Conservation (phyloP, 176 grass and related monocot genomes). For the Rhynchospora breviuscula region DNA sequence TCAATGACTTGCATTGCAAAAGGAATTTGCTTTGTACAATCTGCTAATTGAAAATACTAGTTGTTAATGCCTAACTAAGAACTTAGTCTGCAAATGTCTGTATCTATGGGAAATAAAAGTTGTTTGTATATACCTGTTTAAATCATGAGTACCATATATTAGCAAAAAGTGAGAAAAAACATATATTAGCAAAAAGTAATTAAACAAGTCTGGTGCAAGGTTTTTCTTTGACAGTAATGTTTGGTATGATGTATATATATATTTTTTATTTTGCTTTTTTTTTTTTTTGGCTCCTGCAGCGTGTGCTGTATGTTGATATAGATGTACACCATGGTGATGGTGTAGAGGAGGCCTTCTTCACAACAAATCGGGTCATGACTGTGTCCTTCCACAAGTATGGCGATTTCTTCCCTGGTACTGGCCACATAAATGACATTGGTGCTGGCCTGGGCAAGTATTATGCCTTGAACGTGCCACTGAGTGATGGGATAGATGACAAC, state of each 20-base stretch:
- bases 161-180: not conserved
- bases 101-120: not conserved
- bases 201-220: not conserved
- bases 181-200: not conserved
- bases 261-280: not conserved
- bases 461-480: slow-evolving; percentile 77
- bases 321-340: slow-evolving; percentile 98
- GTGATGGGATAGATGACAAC: slow-evolving; percentile 82
- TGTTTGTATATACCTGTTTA: not conserved
- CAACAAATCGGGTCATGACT: slow-evolving; percentile 85
- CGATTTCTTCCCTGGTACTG: slow-evolving; percentile 88
- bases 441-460: slow-evolving; percentile 62
- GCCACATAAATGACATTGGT: slow-evolving; percentile 67
- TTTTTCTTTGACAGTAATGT: not conserved
- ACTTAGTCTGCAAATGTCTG: not conserved
- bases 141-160: not conserved
- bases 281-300: slow-evolving; percentile 38
- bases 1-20: not conserved
- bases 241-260: not conserved
- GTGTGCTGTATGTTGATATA: slow-evolving; percentile 92
- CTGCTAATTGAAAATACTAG: not conserved
- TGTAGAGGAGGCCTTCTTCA: slow-evolving; percentile 92
- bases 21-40: not conserved
- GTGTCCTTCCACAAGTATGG: slow-evolving; percentile 97
- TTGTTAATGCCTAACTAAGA: not conserved